A percentile compares a stretch with the other conserved stretches of the same genome.
phyloP scores from a whole-genome alignment of 2,329 filamentous ascomycete species.

The Rhynchosporium secalis region DNA sequence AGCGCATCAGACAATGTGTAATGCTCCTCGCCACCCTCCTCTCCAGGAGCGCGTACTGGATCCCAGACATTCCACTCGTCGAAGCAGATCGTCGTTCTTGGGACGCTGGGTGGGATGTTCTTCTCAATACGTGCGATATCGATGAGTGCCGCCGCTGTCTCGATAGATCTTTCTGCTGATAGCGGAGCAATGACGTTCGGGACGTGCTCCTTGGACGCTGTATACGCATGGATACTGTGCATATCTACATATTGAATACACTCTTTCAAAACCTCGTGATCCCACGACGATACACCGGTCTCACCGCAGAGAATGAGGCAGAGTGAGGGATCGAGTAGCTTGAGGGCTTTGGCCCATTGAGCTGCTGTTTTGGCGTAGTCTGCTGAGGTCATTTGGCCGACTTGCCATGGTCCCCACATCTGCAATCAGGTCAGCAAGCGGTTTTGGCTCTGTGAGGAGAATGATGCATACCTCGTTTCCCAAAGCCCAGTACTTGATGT shows the following conservation, averaged over 20 bases:
- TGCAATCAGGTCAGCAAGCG: slow-evolving; percentile 13
- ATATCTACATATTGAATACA: slow-evolving; percentile 63
- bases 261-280: slow-evolving; percentile 61
- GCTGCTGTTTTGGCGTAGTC: slow-evolving; percentile 57
- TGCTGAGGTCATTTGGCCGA: slow-evolving; percentile 56
- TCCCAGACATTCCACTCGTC: slow-evolving; percentile 74
- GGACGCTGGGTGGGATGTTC: slow-evolving; percentile 35
- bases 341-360: slow-evolving; percentile 59
- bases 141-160: slow-evolving; percentile 60
- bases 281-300: slow-evolving; percentile 61
- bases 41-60: slow-evolving; percentile 59
- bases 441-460: not conserved
- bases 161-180: slow-evolving; percentile 64
- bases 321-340: slow-evolving; percentile 59
- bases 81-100: slow-evolving; percentile 62
- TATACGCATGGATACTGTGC: slow-evolving; percentile 69
- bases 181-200: slow-evolving; percentile 57
- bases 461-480: slow-evolving; percentile 62
- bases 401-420: slow-evolving; percentile 46
- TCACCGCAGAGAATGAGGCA: slow-evolving; percentile 65
- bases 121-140: slow-evolving; percentile 65
- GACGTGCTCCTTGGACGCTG: slow-evolving; percentile 46
- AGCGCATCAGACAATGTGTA: slow-evolving; percentile 66
- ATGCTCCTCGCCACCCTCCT: slow-evolving; percentile 60
- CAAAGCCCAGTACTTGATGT: slow-evolving; percentile 82